A percentile compares a stretch with the other conserved stretches of the same genome.
Evolutionary conservation across 2,329 filamentous ascomycete species (phyloP).

Genomic region (Neofusicoccum ribis): DNA sequence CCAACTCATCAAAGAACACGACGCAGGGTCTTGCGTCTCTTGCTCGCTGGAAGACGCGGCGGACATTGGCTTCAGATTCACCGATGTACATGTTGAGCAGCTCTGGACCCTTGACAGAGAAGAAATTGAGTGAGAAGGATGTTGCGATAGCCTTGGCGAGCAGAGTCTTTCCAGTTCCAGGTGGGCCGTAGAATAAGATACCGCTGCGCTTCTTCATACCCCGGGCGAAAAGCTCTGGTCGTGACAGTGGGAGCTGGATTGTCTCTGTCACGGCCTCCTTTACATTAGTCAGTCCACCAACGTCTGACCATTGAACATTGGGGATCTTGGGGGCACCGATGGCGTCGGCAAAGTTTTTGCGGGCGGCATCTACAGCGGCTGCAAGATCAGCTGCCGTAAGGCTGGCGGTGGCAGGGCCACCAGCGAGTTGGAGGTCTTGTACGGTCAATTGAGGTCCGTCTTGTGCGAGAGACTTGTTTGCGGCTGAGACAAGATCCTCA

Average conservation of each 20-base stretch:
- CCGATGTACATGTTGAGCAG: conserved; percentile 96
- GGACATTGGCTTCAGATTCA: conserved; percentile 89
- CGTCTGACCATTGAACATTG: conserved; percentile 94
- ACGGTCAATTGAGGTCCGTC: conserved; percentile 56
- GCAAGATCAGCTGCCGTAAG: conserved; percentile 85
- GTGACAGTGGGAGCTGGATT: conserved; percentile 86
- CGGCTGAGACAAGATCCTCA: conserved; percentile 64
- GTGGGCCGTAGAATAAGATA: conserved; percentile 88
- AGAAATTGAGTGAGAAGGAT: conserved; percentile 92
- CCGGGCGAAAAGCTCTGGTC: conserved; percentile 91
- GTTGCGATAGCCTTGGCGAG: conserved; percentile 91
- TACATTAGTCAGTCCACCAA: conserved; percentile 88
- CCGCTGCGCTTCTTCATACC: conserved; percentile 98
- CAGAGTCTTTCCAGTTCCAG: conserved; percentile 89
- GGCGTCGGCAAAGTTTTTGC: conserved; percentile 96
- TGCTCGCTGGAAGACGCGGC: conserved; percentile 83
- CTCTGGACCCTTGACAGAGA: conserved; percentile 89
- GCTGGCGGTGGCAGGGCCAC: conserved; percentile 75
- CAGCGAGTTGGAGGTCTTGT: conserved; percentile 83
- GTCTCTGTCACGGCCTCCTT: conserved; percentile 98
- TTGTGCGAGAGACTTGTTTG: conserved; percentile 32
- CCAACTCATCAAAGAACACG: conserved; percentile 91
- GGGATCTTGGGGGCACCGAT: conserved; percentile 98
- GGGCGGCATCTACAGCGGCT: conserved; percentile 87
- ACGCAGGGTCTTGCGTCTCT: conserved; percentile 84